phyloP scores from a whole-genome alignment of 129 eudicot genomes.

The Artemisia annua region DNA sequence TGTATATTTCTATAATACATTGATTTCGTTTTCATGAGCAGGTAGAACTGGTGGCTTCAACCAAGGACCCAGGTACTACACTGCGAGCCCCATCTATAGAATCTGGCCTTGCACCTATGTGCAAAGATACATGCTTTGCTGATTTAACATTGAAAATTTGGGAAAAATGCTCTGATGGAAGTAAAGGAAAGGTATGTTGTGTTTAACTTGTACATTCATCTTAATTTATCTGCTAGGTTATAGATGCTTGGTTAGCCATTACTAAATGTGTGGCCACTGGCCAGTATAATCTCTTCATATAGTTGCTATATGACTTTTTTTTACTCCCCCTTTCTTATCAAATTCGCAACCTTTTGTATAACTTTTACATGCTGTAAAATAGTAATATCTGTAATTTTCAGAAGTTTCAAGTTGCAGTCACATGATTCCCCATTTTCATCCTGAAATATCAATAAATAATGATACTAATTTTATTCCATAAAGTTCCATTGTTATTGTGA shows the following conservation, averaged over 20 bases:
- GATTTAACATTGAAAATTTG: conserved; percentile 65
- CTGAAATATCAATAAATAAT: background rate
- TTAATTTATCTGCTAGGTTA: background rate
- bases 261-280: background rate
- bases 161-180: conserved; percentile 67
- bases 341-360: too few relatives aligned
- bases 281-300: background rate
- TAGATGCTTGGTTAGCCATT: background rate
- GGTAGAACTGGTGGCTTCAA: conserved; percentile 82
- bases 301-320: too few relatives aligned
- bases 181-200: conserved; percentile 74
- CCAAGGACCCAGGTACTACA: conserved; percentile 82
- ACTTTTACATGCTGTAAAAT: background rate
- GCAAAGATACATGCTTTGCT: conserved; percentile 87
- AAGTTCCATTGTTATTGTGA: background rate
- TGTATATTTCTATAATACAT: too few relatives aligned
- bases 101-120: conserved; percentile 83
- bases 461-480: background rate
- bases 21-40: conserved; percentile 26
- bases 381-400: background rate
- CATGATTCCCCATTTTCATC: too few relatives aligned
- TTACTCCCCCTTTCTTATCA: too few relatives aligned
- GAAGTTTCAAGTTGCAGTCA: too few relatives aligned
- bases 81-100: conserved; percentile 91
- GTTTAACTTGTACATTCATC: background rate